Percentiles rank a stretch among this genome's conserved stretches.
phyloP scores from a whole-genome alignment of 1,284 basidiomycete genomes.

The Heterobasidion parviporum region DNA sequence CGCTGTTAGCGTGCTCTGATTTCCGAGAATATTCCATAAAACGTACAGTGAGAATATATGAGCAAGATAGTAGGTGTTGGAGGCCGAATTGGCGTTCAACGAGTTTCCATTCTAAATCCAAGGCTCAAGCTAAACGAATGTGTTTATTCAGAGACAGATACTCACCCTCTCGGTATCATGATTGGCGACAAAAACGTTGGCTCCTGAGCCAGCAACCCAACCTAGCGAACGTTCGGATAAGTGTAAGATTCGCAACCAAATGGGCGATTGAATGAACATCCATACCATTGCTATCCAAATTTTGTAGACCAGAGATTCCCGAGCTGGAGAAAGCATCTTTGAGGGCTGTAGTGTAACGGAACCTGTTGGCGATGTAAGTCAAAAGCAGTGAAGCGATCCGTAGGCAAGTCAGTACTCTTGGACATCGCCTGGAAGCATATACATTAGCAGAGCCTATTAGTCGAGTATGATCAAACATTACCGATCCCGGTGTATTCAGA shows the following conservation, averaged over 20 bases:
- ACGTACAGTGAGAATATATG: constrained; percentile 51
- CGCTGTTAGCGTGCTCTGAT: neutral
- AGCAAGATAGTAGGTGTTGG: constrained; percentile 55
- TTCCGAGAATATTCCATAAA: neutral
- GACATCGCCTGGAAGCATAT: constrained; percentile 39
- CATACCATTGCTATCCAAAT: constrained; percentile 45
- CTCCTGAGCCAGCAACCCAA: constrained; percentile 44
- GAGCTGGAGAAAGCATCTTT: constrained; percentile 41
- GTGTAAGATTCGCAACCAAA: neutral
- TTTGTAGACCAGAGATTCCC: constrained; percentile 42
- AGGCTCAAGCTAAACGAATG: neutral
- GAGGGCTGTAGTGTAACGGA: constrained; percentile 51
- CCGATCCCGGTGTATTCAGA: constrained; percentile 48
- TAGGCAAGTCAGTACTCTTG: constrained; percentile 37
- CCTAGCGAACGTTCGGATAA: constrained; percentile 23
- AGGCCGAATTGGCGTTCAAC: constrained; percentile 50
- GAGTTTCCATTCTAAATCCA: constrained; percentile 37
- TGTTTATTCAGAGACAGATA: neutral
- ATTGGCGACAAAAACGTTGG: constrained; percentile 63
- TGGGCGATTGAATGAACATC: neutral
- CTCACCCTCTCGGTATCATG: constrained; percentile 63
- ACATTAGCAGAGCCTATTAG: neutral
- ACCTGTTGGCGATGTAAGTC: constrained; percentile 26
- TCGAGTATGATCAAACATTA: constrained; percentile 5
- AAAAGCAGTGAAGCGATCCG: too few relatives aligned